Conservation (phyloP, 495 filamentous ascomycete species). For the Durotheca rogersii region DNA sequence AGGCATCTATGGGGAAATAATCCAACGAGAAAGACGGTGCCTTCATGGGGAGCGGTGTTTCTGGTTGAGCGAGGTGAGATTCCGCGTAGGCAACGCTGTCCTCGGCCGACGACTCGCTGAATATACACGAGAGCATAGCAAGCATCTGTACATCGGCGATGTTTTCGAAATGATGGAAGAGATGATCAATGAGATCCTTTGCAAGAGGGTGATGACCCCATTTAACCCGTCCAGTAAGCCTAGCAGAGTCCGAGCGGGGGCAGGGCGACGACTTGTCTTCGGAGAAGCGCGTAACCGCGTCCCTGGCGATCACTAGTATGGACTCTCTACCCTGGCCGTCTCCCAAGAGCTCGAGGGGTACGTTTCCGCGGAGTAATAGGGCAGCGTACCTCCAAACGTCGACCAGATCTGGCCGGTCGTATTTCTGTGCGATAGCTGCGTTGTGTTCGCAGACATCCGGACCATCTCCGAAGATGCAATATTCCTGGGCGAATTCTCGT, state of each 20-base stretch:
- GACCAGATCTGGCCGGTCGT: constrained; percentile 72
- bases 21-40: constrained; percentile 65
- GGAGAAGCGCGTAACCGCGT: constrained; percentile 51
- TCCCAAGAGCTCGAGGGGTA: constrained; percentile 64
- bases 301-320: constrained; percentile 62
- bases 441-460: constrained; percentile 81
- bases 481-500: constrained; percentile 69
- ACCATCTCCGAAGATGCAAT: constrained; percentile 80
- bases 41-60: constrained; percentile 63
- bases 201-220: constrained; percentile 86
- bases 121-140: constrained; percentile 89
- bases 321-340: constrained; percentile 51
- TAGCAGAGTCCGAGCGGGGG: constrained; percentile 5
- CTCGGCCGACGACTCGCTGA: constrained; percentile 62
- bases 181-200: constrained; percentile 66
- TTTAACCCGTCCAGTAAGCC: constrained; percentile 64
- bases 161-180: constrained; percentile 76
- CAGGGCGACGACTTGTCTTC: constrained; percentile 8
- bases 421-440: constrained; percentile 69
- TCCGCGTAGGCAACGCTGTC: constrained; percentile 52
- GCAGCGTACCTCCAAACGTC: constrained; percentile 82
- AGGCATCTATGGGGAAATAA: constrained; percentile 65
- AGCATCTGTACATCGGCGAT: constrained; percentile 88
- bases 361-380: constrained; percentile 72
- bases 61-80: constrained; percentile 46